Base-by-base conservation (phyloP, 192 early-diverging fungal genomes). In the Coemansia nantahalensis region DNA sequence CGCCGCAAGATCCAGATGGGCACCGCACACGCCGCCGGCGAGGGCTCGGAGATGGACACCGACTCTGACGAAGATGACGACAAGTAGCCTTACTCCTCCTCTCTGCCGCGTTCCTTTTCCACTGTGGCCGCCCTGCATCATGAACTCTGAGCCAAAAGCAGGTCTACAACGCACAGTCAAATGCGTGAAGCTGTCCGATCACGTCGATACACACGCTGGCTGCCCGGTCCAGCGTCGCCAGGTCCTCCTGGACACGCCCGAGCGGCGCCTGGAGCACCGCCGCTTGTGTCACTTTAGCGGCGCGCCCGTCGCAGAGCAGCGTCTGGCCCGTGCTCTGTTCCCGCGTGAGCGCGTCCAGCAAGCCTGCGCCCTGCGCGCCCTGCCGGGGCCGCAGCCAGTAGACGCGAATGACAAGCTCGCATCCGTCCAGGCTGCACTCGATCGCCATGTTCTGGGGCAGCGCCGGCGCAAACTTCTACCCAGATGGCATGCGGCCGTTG, bases 1-100 rank as follows among this genome's bases (percentile, higher is more conserved):
- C 77, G 80, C 41, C 65, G 82, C 63, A 86, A 80, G 45, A 73
- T 91, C 11, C 81, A 84, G 38, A 49, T 87, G 52, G 86, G 82
- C 21, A 37, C 34, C 8, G 39, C 39, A 22, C 36, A 26, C 4
- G 63, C 32, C 17, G 42, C 28, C 15, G 55, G 51, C 19, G 59
- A 49, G 11, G n/a, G n/a, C n/a, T 51, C 21, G 4, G 68, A 49
- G 17, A 74, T 74, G 70, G 51, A 56, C 24, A 56, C 41, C 19
- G 57, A 52, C 39, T 42, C 19, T 2, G 59, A 58, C 17, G 17
- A 35, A 19, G 37, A 57, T 22, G 37, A 28, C 26, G 26, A 28
- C 26, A 7, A 28, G n/a, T n/a, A n/a, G n/a, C n/a, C n/a, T n/a
- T n/a, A n/a, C n/a, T n/a, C n/a, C n/a, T n/a, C n/a, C n/a, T n/a